Percentiles rank a stretch among this genome's conserved stretches.
Evolutionary conservation across 805 yeast species (phyloP).

Genomic region (Grigorovia jiainica): DNA sequence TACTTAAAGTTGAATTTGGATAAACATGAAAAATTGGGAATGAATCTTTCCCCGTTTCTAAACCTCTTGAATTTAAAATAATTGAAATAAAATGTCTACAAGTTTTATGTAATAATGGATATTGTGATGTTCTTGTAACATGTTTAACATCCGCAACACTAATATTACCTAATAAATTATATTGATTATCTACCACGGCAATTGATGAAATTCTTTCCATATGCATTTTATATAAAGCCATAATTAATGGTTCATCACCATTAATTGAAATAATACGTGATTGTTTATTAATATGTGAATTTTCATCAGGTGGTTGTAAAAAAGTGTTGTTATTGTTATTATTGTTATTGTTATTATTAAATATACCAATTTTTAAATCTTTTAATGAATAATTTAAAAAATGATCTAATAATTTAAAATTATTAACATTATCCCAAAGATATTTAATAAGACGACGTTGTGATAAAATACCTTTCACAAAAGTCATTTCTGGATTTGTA

Average conservation of each 20-base stretch:
- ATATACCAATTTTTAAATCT: constrained; percentile 67
- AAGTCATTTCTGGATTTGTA: constrained; percentile 40
- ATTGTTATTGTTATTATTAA: constrained; percentile 13
- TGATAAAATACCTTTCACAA: constrained; percentile 75
- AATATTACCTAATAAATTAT: constrained; percentile 77
- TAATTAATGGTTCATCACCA: constrained; percentile 82
- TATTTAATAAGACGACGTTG: constrained; percentile 81
- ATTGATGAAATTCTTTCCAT: constrained; percentile 75
- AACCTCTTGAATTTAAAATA: constrained; percentile 78
- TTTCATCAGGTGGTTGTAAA: constrained; percentile 8
- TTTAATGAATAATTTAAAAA: constrained; percentile 58
- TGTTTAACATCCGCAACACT: constrained; percentile 90
- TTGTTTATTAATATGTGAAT: constrained; percentile 31
- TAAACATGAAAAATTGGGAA: constrained; percentile 95
- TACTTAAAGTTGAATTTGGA: constrained; percentile 64
- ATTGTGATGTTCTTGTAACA: constrained; percentile 79
- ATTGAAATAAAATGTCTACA: constrained; percentile 84
- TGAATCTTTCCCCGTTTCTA: constrained; percentile 80
- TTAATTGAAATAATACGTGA: constrained; percentile 65
- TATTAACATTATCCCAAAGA: constrained; percentile 87
- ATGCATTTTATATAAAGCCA: constrained; percentile 82
- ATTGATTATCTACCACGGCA: constrained; percentile 80
- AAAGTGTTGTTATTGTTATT: background rate
- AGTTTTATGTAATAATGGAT: constrained; percentile 68
- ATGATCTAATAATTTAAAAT: constrained; percentile 74